Evolutionary conservation across 768 basidiomycete species (phyloP).

Genomic region (Suillus spraguei): DNA sequence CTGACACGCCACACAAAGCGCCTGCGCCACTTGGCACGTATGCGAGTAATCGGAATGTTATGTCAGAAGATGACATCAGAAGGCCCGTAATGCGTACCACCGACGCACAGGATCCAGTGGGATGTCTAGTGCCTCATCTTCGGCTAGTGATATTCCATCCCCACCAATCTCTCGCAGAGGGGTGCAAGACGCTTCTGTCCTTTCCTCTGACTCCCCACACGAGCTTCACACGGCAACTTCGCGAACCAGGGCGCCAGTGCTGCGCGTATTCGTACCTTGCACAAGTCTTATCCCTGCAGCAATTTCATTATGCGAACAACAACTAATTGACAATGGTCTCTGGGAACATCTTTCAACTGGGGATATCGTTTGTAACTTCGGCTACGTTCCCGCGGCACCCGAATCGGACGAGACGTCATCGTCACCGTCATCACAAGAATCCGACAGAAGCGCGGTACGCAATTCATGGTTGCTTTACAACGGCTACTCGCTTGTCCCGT

Average conservation of each 20-base stretch:
- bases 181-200: constrained; percentile 16
- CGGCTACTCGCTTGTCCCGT: constrained; percentile 62
- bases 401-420: constrained; percentile 26
- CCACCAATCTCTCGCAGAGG: constrained; percentile 23
- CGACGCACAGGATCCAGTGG: constrained; percentile 47
- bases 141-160: constrained; percentile 25
- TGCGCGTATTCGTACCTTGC: constrained; percentile 78
- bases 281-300: constrained; percentile 46
- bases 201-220: constrained; percentile 46
- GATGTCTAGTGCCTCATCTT: constrained; percentile 50
- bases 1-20: neutral
- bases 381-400: constrained; percentile 59
- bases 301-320: constrained; percentile 63
- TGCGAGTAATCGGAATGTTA: constrained; percentile 30
- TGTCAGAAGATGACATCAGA: constrained; percentile 43
- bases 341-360: constrained; percentile 79
- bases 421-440: constrained; percentile 19
- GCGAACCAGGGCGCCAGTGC: constrained; percentile 67
- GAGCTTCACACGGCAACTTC: constrained; percentile 63
- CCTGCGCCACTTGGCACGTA: constrained; percentile 19
- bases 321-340: constrained; percentile 65
- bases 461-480: constrained; percentile 76
- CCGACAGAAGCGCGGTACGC: constrained; percentile 21
- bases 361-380: constrained; percentile 80
- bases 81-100: constrained; percentile 33